phyloP scores from a whole-genome alignment of 805 yeast genomes.

The Candida nonsorbophila region DNA sequence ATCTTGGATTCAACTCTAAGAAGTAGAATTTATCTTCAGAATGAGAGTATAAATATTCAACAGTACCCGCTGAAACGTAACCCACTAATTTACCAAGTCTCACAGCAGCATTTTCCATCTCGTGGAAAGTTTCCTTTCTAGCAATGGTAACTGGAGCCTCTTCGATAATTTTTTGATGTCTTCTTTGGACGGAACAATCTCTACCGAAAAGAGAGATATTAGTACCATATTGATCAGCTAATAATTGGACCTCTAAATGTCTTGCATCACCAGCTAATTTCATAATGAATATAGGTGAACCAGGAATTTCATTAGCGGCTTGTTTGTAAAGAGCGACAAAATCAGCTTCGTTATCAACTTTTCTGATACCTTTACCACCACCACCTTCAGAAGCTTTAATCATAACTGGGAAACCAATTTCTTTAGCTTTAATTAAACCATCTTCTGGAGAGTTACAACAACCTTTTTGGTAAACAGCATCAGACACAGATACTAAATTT shows the following conservation, averaged over 20 bases:
- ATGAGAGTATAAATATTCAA: conserved; percentile 92
- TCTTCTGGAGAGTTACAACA: conserved; percentile 84
- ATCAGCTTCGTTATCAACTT: conserved; percentile 80
- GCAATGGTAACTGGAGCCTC: conserved; percentile 99
- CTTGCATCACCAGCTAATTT: conserved; percentile 95
- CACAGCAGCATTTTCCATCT: conserved; percentile 97
- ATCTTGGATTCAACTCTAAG: conserved; percentile 94
- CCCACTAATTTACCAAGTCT: conserved; percentile 96
- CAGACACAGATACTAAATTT: conserved; percentile 84
- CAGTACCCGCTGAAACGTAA: conserved; percentile 98
- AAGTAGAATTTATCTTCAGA: conserved; percentile 93
- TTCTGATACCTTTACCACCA: conserved; percentile 99
- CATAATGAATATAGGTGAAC: conserved; percentile 98
- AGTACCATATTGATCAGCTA: conserved; percentile 98
- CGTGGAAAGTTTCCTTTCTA: conserved; percentile 71
- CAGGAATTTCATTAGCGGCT: conserved; percentile 97
- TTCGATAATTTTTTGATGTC: conserved; percentile 98
- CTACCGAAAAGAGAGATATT: conserved; percentile 96
- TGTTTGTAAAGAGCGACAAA: conserved; percentile 77
- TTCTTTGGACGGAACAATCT: conserved; percentile 99
- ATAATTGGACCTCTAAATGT: conserved; percentile 94
- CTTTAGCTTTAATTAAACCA: conserved; percentile 77
- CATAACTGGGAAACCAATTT: conserved; percentile 98
- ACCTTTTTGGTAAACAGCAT: conserved; percentile 78
- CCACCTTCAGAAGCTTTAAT: conserved; percentile 99